phyloP scores from a whole-genome alignment of 164 flowering plant genomes.

The Kingdonia uniflora region DNA sequence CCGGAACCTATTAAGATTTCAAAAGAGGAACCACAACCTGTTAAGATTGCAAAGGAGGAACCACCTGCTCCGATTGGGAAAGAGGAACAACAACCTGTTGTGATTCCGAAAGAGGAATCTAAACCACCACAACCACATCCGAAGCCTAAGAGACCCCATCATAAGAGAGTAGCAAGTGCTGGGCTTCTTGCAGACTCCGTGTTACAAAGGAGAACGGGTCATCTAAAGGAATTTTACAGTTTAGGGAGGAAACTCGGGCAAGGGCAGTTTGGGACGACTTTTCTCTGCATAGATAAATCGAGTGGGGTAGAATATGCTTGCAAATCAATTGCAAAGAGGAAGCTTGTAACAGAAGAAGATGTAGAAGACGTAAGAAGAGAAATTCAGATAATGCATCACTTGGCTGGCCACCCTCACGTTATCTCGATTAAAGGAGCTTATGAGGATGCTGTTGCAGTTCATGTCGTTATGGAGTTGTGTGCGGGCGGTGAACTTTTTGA shows the following conservation, averaged over 20 bases:
- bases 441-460: slow-evolving; percentile 83
- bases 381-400: slow-evolving; percentile 84
- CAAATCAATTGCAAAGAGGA: slow-evolving; percentile 79
- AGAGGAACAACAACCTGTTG: not conserved
- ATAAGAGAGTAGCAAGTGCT: slow-evolving; percentile 38
- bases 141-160: slow-evolving; percentile 31
- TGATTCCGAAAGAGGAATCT: not conserved
- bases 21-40: slow-evolving; percentile 12
- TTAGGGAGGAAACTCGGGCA: slow-evolving; percentile 74
- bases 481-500: slow-evolving; percentile 88
- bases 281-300: slow-evolving; percentile 47
- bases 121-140: slow-evolving; percentile 3
- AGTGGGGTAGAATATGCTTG: slow-evolving; percentile 70
- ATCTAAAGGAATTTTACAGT: slow-evolving; percentile 57
- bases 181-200: slow-evolving; percentile 60
- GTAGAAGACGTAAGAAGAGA: slow-evolving; percentile 89
- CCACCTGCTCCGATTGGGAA: not conserved
- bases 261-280: slow-evolving; percentile 83
- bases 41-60: not conserved
- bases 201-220: slow-evolving; percentile 45
- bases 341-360: slow-evolving; percentile 45
- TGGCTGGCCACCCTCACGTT: slow-evolving; percentile 55
- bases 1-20: slow-evolving; percentile 37
- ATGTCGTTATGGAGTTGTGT: slow-evolving; percentile 82
- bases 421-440: slow-evolving; percentile 59